A percentile compares a stretch with the other conserved stretches of the same genome.
Evolutionary conservation across 495 filamentous ascomycete genomes (phyloP).

Genomic region (Penicillium ucsense): DNA sequence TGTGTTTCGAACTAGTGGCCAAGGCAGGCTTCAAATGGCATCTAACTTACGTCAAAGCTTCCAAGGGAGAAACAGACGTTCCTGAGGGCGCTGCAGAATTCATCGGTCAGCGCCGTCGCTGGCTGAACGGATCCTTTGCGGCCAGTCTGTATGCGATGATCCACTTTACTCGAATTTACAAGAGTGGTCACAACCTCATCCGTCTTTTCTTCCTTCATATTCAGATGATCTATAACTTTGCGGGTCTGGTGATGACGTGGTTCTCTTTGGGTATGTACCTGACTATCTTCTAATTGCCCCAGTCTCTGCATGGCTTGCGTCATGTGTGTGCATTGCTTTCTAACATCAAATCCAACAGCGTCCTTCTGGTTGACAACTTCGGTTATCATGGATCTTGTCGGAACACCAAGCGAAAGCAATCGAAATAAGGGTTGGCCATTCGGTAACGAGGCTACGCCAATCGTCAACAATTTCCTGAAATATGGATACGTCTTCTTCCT

Average conservation of each 20-base stretch:
- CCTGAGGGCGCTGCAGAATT: constrained; percentile 94
- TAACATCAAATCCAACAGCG: constrained; percentile 30
- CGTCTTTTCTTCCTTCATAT: constrained; percentile 96
- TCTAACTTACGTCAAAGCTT: constrained; percentile 92
- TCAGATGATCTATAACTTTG: constrained; percentile 88
- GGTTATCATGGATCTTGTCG: constrained; percentile 95
- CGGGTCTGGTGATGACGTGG: constrained; percentile 85
- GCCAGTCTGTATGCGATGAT: constrained; percentile 93
- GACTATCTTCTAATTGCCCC: not conserved
- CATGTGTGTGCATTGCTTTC: no score
- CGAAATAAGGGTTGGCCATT: constrained; percentile 55
- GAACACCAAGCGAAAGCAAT: constrained; percentile 47
- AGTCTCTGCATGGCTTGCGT: no score
- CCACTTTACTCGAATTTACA: constrained; percentile 98
- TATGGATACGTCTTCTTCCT: constrained; percentile 88
- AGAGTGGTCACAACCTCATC: constrained; percentile 87
- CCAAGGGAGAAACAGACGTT: constrained; percentile 97
- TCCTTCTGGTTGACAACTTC: constrained; percentile 90
- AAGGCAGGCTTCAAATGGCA: constrained; percentile 99
- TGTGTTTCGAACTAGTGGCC: constrained; percentile 96
- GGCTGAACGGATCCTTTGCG: constrained; percentile 97
- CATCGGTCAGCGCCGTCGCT: constrained; percentile 90
- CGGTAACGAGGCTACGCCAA: constrained; percentile 71
- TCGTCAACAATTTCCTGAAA: constrained; percentile 84
- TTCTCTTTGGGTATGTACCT: constrained; percentile 68